Evolutionary conservation across 495 filamentous ascomycete genomes (phyloP).

Genomic region (Talaromyces nanjingensis): DNA sequence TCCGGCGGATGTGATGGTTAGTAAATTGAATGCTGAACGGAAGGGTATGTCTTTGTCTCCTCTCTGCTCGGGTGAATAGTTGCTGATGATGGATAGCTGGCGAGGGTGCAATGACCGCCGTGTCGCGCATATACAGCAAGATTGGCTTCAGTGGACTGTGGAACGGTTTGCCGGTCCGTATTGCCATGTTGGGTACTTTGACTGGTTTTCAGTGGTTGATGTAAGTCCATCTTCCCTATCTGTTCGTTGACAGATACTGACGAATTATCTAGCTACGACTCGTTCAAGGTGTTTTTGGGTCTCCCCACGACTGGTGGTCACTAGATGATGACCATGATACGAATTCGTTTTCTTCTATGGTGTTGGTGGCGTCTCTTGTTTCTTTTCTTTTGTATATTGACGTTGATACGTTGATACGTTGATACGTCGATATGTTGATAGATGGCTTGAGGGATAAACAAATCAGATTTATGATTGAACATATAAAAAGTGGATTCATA

Average conservation of each 20-base stretch:
- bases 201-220: slow-evolving; percentile 75
- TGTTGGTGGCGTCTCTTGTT: neutral
- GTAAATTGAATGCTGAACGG: slow-evolving; percentile 60
- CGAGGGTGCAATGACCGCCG: slow-evolving; percentile 54
- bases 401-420: neutral
- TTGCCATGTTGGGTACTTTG: slow-evolving; percentile 57
- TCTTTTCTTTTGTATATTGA: neutral
- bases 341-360: neutral
- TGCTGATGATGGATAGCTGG: slow-evolving; percentile 39
- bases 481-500: neutral
- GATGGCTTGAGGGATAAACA: no score
- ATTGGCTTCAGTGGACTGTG: slow-evolving; percentile 64
- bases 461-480: neutral
- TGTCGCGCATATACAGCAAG: slow-evolving; percentile 62
- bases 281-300: slow-evolving; percentile 67
- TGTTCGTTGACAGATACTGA: slow-evolving; percentile 9
- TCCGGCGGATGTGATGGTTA: slow-evolving; percentile 68
- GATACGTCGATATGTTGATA: no score
- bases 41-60: no score
- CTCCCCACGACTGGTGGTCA: slow-evolving; percentile 61
- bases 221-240: slow-evolving; percentile 20
- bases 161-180: slow-evolving; percentile 62
- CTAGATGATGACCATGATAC: slow-evolving; percentile 13
- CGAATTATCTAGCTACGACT: slow-evolving; percentile 47
- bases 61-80: no score